A percentile compares a stretch with the other conserved stretches of the same genome.
Evolutionary conservation across 2,329 filamentous ascomycete species (phyloP).

Genomic region (Trichoderma guizhouense): DNA sequence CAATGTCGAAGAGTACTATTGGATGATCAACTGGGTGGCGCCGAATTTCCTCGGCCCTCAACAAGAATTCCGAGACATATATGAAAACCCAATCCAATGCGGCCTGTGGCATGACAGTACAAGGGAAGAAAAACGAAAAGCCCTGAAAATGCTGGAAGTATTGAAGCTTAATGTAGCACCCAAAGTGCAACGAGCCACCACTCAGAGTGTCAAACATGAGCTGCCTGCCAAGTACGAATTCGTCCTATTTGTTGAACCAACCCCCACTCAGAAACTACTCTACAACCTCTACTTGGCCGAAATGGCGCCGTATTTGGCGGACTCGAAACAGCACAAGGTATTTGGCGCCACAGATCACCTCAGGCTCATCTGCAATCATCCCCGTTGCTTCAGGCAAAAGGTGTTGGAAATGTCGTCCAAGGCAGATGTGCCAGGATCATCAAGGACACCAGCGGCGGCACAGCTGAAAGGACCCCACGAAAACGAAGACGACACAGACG

Average conservation of each 20-base stretch:
- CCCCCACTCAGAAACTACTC: conserved; percentile 57
- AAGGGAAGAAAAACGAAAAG: conserved; percentile 50
- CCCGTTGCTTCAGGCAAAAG: conserved; percentile 43
- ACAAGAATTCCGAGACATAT: conserved; percentile 67
- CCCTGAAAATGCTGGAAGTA: conserved; percentile 64
- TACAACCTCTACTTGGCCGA: conserved; percentile 52
- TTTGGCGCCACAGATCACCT: conserved; percentile 42
- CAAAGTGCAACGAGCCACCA: conserved; percentile 74
- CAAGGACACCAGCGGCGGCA: not conserved
- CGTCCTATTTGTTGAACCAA: conserved; percentile 70
- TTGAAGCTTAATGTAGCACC: conserved; percentile 70
- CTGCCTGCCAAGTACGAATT: conserved; percentile 79
- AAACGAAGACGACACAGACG: not conserved
- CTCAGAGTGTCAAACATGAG: conserved; percentile 59
- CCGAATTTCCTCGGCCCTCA: conserved; percentile 70
- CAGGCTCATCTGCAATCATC: conserved; percentile 52
- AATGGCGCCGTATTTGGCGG: not conserved
- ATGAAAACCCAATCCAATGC: conserved; percentile 66
- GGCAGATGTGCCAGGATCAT: not conserved
- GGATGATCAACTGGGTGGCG: conserved; percentile 86
- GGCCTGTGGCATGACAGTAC: conserved; percentile 68
- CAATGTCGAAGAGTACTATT: conserved; percentile 76
- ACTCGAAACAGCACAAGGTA: conserved; percentile 11
- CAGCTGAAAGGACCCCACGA: not conserved
- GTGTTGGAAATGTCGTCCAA: conserved; percentile 19